These are phyloP conservation scores for Galerina marginata DNA, from an alignment of 768 basidiomycete species.

Conservation along the genomic window DNA sequence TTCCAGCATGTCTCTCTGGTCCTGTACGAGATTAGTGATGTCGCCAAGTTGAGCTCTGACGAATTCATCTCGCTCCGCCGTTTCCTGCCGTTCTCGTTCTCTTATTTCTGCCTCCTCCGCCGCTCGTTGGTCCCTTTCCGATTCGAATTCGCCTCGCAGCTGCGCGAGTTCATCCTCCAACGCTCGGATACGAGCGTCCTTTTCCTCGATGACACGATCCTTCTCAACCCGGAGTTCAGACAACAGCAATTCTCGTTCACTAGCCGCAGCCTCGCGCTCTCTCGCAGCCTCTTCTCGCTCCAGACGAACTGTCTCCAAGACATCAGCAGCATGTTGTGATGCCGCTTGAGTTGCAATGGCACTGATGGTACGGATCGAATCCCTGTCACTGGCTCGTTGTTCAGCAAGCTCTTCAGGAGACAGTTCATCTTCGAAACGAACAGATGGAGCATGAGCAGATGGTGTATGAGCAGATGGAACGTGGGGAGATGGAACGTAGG, in stretches of 20 bases:
- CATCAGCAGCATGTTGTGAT: conserved; percentile 58
- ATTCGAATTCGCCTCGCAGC: conserved; percentile 63
- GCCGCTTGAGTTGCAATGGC: conserved; percentile 59
- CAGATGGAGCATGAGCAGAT: background rate
- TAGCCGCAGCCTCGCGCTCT: conserved; percentile 57
- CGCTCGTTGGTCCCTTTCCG: conserved; percentile 60
- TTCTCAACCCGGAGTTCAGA: conserved; percentile 49
- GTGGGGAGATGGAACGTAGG: background rate
- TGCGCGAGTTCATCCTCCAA: conserved; percentile 68
- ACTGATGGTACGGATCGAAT: conserved; percentile 43
- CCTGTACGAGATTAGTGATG: conserved; percentile 74
- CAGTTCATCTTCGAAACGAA: conserved; percentile 8
- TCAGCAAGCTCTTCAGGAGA: conserved; percentile 24
- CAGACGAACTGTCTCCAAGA: conserved; percentile 59
- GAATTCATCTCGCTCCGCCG: conserved; percentile 62
- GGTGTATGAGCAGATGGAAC: conserved; percentile 8
- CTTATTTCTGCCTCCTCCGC: conserved; percentile 67
- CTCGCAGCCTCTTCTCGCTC: conserved; percentile 65
- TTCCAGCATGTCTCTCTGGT: conserved; percentile 63
- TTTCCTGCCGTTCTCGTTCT: conserved; percentile 63
- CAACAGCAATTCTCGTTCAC: conserved; percentile 58
- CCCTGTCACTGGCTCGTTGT: conserved; percentile 37
- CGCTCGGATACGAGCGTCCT: conserved; percentile 58
- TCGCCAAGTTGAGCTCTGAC: conserved; percentile 68
- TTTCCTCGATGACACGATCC: conserved; percentile 56